phyloP scores from a whole-genome alignment of 2,329 filamentous ascomycete genomes.

The Dactylonectria macrodidyma region DNA sequence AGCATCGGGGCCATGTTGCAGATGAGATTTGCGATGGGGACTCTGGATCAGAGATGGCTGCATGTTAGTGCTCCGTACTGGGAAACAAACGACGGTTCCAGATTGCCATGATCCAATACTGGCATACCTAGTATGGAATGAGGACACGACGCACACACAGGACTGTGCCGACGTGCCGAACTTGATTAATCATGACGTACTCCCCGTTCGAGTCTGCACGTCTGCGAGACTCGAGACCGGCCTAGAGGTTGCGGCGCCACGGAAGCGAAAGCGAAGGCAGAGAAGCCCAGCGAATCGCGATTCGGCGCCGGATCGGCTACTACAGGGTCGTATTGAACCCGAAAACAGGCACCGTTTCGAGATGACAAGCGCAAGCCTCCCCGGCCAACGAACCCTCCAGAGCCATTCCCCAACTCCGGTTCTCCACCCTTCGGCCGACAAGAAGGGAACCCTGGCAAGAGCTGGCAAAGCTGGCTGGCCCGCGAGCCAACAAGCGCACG shows the following conservation, averaged over 20 bases:
- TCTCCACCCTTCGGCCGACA: slow-evolving; percentile 26
- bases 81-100: slow-evolving; percentile 5
- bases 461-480: slow-evolving; percentile 1
- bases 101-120: slow-evolving; percentile 1
- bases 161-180: slow-evolving; percentile 36
- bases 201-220: slow-evolving; percentile 9
- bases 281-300: slow-evolving; percentile 8
- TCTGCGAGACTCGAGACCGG: slow-evolving; percentile 9
- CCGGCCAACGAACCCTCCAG: neutral
- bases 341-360: slow-evolving; percentile 46
- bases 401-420: slow-evolving; percentile 23
- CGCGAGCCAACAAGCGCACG: neutral
- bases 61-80: neutral
- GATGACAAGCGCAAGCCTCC: slow-evolving; percentile 10
- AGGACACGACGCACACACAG: neutral
- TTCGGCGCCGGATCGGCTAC: neutral
- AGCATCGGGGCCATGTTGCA: slow-evolving; percentile 16
- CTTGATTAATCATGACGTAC: slow-evolving; percentile 26
- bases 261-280: slow-evolving; percentile 18
- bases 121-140: neutral
- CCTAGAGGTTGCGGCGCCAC: neutral
- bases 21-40: neutral
- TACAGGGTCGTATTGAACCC: slow-evolving; percentile 15
- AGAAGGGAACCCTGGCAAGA: neutral
- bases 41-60: neutral